Evolutionary conservation across 75 land plant species (phyloP), one percentile per base, ranked within the genome.

Genomic region (Selaginella tamariscina): DNA sequence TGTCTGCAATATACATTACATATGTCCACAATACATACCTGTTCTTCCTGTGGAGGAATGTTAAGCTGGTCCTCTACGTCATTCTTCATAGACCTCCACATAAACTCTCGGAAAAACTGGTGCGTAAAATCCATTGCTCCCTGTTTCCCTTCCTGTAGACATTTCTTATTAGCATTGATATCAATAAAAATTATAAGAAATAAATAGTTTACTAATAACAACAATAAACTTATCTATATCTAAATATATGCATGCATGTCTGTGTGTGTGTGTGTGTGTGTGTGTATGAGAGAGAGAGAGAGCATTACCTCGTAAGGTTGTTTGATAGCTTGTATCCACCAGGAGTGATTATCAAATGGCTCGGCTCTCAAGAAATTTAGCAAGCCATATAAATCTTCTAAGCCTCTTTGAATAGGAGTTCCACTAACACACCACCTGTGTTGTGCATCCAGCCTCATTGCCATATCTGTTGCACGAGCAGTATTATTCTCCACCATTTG

Each of bases 361-460:
- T 77, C 77, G 24, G 81, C 80, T 71, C 74, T 71, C 33, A 95
- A 79, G 65, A 95, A 95, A 24, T 80, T 75, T 26, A 95, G 26
- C 24, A 95, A 77, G 29, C 97, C 99, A 86, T 78, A 81, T 55
- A 95, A 56, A 55, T 95, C 99, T 72, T 95, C 97, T 63, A 95
- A 87, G 55, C 81, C 78, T 26, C 87, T 77, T 33, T 95, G 99
- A 67, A 95, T 88, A 33, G 99, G 99, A 27, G 99, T 95, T 67
- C 99, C 99, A 66, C 95, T 91, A 23, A 95, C 78, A 72, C 99
- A 95, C 99, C 99, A 95, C 27, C 87, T 85, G 65, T 92, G 75
- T 65, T 74, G 73, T 65, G 88, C 87, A 81, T 77, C 72, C 27
- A 95, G 74, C 9, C 88, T 78, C 70, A 86, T 55, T 20, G 99